These are phyloP conservation scores for Platanthera zijinensis DNA, from an alignment of 106 monocot species.

Conservation along the genomic window DNA sequence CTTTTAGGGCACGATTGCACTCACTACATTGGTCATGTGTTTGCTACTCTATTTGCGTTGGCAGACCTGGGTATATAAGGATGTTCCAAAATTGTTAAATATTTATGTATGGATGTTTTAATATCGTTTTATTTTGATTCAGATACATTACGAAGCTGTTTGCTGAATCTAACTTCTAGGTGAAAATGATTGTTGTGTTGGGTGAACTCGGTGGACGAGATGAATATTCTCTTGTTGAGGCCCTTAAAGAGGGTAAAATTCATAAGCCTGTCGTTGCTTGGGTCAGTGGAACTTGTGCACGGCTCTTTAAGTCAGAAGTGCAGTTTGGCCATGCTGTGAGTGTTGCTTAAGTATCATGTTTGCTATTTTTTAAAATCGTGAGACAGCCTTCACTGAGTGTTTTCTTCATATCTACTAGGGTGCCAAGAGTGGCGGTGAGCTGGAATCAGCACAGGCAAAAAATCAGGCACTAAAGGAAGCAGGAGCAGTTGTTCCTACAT, in stretches of 20 bases:
- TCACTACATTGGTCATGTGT: too few relatives aligned
- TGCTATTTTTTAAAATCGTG: background rate
- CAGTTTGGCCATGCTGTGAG: constrained; percentile 99
- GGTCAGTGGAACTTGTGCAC: constrained; percentile 99
- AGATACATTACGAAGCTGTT: background rate
- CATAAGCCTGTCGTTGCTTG: constrained; percentile 99
- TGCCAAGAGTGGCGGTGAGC: constrained; percentile 95
- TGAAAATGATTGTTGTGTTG: constrained; percentile 97
- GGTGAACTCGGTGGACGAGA: constrained; percentile 93
- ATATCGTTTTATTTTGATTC: too few relatives aligned
- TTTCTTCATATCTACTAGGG: constrained; percentile 37
- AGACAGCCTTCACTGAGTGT: background rate
- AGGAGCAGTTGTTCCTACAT: constrained; percentile 93
- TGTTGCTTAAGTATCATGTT: constrained; percentile 8
- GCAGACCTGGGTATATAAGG: too few relatives aligned
- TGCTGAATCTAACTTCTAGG: constrained; percentile 22
- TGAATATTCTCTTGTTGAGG: constrained; percentile 94
- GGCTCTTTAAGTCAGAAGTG: constrained; percentile 95
- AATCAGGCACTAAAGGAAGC: constrained; percentile 86
- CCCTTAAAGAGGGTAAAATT: constrained; percentile 76
- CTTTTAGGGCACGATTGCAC: too few relatives aligned
- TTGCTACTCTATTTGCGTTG: too few relatives aligned
- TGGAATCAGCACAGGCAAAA: constrained; percentile 96
- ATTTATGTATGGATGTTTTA: too few relatives aligned
- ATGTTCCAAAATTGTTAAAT: too few relatives aligned